Evolutionary conservation across 2,329 filamentous ascomycete species (phyloP).

Genomic region (Cercospora brassicicola): DNA sequence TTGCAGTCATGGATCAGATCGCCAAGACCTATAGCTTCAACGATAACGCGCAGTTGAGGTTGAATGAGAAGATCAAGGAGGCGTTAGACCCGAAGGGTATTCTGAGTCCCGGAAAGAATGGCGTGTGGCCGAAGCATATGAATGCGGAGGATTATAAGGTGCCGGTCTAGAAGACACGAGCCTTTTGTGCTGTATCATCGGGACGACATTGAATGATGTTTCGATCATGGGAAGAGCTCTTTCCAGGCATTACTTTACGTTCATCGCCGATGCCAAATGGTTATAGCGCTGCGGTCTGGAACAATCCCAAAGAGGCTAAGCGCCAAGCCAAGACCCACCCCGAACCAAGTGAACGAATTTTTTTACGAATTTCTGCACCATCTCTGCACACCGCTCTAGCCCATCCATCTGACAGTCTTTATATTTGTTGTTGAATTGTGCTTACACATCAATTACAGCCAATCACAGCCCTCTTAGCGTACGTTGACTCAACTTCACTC

Average conservation of each 20-base stretch:
- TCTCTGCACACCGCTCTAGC: background rate
- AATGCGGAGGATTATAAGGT: conserved; percentile 15
- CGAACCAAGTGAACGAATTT: background rate
- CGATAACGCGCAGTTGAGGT: conserved; percentile 44
- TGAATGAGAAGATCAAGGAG: conserved; percentile 51
- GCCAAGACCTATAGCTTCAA: conserved; percentile 49
- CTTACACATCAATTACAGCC: background rate
- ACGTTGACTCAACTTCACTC: background rate
- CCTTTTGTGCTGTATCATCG: background rate
- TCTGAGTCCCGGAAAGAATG: conserved; percentile 50
- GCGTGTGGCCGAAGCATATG: conserved; percentile 36
- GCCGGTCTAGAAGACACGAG: background rate
- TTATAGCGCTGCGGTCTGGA: background rate
- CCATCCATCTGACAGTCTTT: background rate
- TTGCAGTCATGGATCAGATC: conserved; percentile 50
- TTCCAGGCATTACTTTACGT: background rate
- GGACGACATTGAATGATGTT: background rate
- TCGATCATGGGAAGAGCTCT: background rate
- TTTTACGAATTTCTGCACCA: background rate
- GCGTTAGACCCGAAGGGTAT: conserved; percentile 52
- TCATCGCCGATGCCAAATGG: background rate
- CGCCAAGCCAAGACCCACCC: background rate
- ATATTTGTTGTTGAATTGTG: background rate
- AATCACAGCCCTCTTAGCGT: conserved; percentile 5
- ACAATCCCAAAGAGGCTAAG: background rate